These are phyloP conservation scores for Pythium rishiriense DNA, from an alignment of 352 stramenopile genomes.

Conservation along the genomic window DNA sequence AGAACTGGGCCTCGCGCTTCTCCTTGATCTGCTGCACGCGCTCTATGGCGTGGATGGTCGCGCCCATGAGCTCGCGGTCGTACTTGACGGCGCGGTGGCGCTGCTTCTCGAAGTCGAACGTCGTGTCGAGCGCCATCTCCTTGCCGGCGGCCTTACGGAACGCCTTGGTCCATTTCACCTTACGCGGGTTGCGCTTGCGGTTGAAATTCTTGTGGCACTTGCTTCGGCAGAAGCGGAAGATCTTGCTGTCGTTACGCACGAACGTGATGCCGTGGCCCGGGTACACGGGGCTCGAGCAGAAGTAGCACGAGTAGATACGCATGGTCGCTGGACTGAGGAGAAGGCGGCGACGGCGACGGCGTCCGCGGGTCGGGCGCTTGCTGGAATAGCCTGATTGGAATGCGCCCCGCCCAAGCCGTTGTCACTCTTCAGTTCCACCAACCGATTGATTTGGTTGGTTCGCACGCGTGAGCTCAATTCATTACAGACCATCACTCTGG, in stretches of 20 bases:
- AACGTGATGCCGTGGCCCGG: conserved; percentile 99
- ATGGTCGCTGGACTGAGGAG: conserved; percentile 51
- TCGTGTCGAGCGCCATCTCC: conserved; percentile 99
- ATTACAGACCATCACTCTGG: background rate
- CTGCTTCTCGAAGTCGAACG: conserved; percentile 99
- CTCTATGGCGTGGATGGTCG: conserved; percentile 98
- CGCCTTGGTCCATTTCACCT: conserved; percentile 99
- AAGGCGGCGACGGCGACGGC: background rate
- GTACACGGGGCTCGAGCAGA: conserved; percentile 99
- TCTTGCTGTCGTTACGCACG: conserved; percentile 99
- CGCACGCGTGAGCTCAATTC: conserved; percentile 20
- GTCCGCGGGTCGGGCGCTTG: background rate
- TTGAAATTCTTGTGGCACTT: conserved; percentile 99
- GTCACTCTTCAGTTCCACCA: conserved; percentile 27
- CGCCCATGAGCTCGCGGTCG: conserved; percentile 98
- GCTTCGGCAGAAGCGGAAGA: conserved; percentile 99
- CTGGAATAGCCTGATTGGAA: conserved; percentile 14
- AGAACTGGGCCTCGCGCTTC: conserved; percentile 95
- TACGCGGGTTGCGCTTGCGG: conserved; percentile 99
- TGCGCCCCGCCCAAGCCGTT: conserved; percentile 1
- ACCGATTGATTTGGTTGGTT: conserved; percentile 35
- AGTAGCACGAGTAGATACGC: conserved; percentile 99
- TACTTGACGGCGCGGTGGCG: conserved; percentile 99
- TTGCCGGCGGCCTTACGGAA: conserved; percentile 98
- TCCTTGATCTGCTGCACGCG: conserved; percentile 97